phyloP scores from a whole-genome alignment of 2,329 filamentous ascomycete species.

The Teratosphaeriaceae sp. region DNA sequence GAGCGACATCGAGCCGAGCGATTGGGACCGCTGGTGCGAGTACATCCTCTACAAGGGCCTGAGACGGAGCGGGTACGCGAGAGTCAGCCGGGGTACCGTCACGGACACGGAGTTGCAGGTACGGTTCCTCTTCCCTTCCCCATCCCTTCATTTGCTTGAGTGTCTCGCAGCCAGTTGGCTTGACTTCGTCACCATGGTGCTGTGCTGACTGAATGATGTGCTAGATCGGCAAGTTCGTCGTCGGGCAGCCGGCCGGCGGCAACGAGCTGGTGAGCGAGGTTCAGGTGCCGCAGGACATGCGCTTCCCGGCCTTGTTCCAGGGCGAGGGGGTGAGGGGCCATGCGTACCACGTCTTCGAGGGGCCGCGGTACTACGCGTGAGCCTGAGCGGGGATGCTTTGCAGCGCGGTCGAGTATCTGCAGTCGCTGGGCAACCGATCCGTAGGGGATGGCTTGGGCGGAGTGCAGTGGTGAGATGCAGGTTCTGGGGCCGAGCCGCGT shows the following conservation, averaged over 20 bases:
- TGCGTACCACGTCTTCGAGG: constrained; percentile 89
- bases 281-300: constrained; percentile 66
- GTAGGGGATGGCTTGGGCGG: too few relatives aligned
- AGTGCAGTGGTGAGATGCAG: too few relatives aligned
- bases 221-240: constrained; percentile 83
- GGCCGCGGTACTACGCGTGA: constrained; percentile 61
- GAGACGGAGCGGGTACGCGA: constrained; percentile 78
- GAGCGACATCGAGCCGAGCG: constrained; percentile 85
- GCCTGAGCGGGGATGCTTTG: too few relatives aligned
- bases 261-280: constrained; percentile 63
- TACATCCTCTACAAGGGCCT: constrained; percentile 95
- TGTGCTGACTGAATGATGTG: constrained; percentile 7
- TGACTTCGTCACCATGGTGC: neutral
- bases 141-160: too few relatives aligned
- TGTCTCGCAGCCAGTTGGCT: too few relatives aligned
- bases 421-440: too few relatives aligned
- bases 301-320: constrained; percentile 79
- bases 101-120: constrained; percentile 96
- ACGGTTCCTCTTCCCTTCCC: too few relatives aligned
- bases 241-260: constrained; percentile 63
- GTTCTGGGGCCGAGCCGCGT: too few relatives aligned
- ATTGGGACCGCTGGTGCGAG: constrained; percentile 99
- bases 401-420: too few relatives aligned
- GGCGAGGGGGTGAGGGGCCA: constrained; percentile 85
- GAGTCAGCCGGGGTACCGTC: constrained; percentile 82